Evolutionary conservation across 768 basidiomycete genomes (phyloP).

Genomic region (Leccinellum rugosiceps): DNA sequence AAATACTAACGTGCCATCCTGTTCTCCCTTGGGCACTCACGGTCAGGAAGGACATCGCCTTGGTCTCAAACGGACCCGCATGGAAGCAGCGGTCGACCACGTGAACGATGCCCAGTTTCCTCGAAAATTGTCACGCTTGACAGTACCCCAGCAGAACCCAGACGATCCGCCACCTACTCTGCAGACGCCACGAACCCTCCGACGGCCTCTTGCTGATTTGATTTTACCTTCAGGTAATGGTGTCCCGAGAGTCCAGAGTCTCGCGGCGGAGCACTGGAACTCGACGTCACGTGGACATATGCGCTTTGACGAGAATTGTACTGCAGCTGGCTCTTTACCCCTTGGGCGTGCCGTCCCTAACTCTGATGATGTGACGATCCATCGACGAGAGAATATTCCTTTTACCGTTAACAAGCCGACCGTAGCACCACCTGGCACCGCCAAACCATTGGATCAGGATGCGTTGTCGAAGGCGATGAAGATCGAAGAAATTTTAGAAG

Average conservation of each 20-base stretch:
- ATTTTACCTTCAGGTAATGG: background rate
- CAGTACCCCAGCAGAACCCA: background rate
- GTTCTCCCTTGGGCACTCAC: constrained; percentile 14
- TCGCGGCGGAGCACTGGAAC: background rate
- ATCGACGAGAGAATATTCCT: background rate
- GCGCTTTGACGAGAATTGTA: background rate
- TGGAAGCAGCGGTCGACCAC: constrained; percentile 3
- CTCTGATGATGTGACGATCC: background rate
- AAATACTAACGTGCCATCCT: background rate
- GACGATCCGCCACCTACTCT: background rate
- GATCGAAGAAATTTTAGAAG: constrained; percentile 14
- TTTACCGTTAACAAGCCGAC: background rate
- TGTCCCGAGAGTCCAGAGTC: background rate
- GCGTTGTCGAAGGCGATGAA: constrained; percentile 13
- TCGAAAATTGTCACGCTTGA: constrained; percentile 12
- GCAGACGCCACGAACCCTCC: constrained; percentile 13
- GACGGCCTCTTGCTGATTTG: constrained; percentile 22
- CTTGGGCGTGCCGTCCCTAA: background rate
- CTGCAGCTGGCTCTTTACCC: background rate
- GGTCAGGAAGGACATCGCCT: background rate
- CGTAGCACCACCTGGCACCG: background rate
- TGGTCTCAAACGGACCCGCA: constrained; percentile 12
- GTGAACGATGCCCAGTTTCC: background rate
- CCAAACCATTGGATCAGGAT: constrained; percentile 1
- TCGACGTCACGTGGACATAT: constrained; percentile 11